Percentiles rank a stretch among this genome's conserved stretches.
Conservation (phyloP, 1,139 yeast species). For the Yamadazyma kanchanaburiensis region DNA sequence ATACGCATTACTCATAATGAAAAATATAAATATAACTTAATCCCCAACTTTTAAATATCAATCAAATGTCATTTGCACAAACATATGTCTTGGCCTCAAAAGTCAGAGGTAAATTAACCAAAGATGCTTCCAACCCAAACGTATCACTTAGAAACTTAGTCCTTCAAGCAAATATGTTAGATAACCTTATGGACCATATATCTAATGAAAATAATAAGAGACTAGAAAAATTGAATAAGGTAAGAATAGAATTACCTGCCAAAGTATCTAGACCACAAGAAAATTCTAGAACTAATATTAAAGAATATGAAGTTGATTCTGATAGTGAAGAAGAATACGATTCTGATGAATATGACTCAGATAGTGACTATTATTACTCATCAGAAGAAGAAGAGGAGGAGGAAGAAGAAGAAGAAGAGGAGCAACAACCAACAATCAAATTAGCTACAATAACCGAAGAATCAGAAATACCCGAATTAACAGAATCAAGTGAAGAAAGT, state of each 20-base stretch:
- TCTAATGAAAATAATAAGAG: constrained; percentile 30
- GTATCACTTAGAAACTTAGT: constrained; percentile 62
- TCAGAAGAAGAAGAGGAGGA: constrained; percentile 22
- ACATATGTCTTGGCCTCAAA: constrained; percentile 65
- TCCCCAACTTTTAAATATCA: constrained; percentile 5
- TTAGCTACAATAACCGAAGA: constrained; percentile 11
- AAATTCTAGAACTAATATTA: constrained; percentile 18
- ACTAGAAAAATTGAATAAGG: constrained; percentile 14
- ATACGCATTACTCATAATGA: neutral
- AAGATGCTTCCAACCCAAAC: constrained; percentile 61
- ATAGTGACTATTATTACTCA: constrained; percentile 27
- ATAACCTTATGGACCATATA: constrained; percentile 58
- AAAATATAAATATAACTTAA: neutral
- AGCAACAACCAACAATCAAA: constrained; percentile 4
- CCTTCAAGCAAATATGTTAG: constrained; percentile 74
- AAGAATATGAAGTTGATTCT: constrained; percentile 35
- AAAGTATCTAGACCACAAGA: constrained; percentile 1
- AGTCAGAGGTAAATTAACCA: constrained; percentile 66
- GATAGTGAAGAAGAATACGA: constrained; percentile 18
- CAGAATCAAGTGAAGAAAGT: constrained; percentile 16
- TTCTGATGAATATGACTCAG: constrained; percentile 18
- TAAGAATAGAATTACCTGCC: constrained; percentile 13
- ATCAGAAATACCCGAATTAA: constrained; percentile 23
- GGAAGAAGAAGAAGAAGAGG: constrained; percentile 15
- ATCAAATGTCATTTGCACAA: constrained; percentile 42